phyloP scores from a whole-genome alignment of 768 basidiomycete species.

The Suillus cothurnatus region DNA sequence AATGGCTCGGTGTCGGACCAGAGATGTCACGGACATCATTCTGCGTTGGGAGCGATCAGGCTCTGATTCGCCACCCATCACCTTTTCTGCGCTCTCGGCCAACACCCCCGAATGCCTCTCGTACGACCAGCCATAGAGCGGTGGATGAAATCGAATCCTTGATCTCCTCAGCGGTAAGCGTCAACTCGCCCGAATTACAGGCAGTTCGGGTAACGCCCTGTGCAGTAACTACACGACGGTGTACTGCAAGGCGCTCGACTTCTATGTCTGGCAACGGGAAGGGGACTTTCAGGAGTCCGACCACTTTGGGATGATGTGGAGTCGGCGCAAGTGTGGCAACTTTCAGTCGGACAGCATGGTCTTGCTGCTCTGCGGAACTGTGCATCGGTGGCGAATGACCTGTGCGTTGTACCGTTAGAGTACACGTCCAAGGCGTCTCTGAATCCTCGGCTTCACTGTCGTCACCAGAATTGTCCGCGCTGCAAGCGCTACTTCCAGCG shows the following conservation, averaged over 20 bases:
- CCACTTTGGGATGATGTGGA: constrained; percentile 95
- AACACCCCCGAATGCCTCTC: constrained; percentile 91
- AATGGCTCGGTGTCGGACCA: constrained; percentile 4
- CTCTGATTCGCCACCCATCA: constrained; percentile 76
- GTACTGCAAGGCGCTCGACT: constrained; percentile 58
- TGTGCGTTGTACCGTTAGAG: constrained; percentile 63
- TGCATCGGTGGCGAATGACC: constrained; percentile 19
- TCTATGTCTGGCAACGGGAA: constrained; percentile 86
- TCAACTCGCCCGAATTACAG: constrained; percentile 35
- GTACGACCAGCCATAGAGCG: constrained; percentile 87
- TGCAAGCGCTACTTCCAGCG: constrained; percentile 19
- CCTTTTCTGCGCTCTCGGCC: constrained; percentile 79
- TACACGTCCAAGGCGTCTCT: constrained; percentile 95
- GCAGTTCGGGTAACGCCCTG: constrained; percentile 30
- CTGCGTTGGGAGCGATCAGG: constrained; percentile 34
- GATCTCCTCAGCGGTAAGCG: constrained; percentile 85
- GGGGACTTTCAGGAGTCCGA: constrained; percentile 88
- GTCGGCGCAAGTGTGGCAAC: constrained; percentile 88
- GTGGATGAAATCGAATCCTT: constrained; percentile 91
- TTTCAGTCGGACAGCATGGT: constrained; percentile 47
- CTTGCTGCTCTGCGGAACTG: constrained; percentile 13
- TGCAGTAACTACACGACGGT: constrained; percentile 46
- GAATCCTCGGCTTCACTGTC: constrained; percentile 96
- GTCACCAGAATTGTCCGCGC: constrained; percentile 56
- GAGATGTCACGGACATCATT: neutral